phyloP scores from a whole-genome alignment of 768 basidiomycete species.

The Pleurotus eryngii region DNA sequence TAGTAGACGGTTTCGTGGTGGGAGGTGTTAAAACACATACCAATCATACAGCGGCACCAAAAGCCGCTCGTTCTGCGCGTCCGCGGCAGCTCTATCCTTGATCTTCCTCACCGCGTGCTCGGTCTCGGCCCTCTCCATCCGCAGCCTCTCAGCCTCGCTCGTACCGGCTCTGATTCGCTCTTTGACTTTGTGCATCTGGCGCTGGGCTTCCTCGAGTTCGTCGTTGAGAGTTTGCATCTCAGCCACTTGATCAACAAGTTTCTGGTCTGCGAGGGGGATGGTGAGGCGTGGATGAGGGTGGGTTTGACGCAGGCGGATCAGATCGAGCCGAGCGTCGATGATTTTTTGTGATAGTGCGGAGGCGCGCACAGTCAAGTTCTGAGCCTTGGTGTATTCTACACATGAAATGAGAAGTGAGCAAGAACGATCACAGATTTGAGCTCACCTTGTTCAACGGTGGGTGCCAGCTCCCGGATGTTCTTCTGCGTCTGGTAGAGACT shows the following conservation, averaged over 20 bases:
- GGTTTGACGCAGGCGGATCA: slow-evolving; percentile 77
- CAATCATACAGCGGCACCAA: slow-evolving; percentile 67
- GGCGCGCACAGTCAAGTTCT: slow-evolving; percentile 49
- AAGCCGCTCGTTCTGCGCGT: slow-evolving; percentile 66
- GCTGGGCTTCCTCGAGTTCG: slow-evolving; percentile 51
- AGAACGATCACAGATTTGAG: not conserved
- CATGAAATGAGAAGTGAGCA: not conserved
- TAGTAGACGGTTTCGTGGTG: not conserved
- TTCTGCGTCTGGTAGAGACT: slow-evolving; percentile 57
- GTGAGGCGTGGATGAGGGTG: slow-evolving; percentile 82
- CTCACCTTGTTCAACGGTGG: slow-evolving; percentile 66
- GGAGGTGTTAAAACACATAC: slow-evolving; percentile 32
- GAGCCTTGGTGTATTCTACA: slow-evolving; percentile 60
- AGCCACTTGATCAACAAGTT: slow-evolving; percentile 70
- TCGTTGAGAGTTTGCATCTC: slow-evolving; percentile 79
- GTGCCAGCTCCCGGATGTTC: slow-evolving; percentile 61
- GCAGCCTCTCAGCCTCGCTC: slow-evolving; percentile 53
- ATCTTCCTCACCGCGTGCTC: slow-evolving; percentile 58
- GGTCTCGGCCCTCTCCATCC: slow-evolving; percentile 60
- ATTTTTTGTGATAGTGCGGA: slow-evolving; percentile 69
- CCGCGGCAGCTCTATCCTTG: slow-evolving; percentile 37
- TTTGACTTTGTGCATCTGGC: slow-evolving; percentile 49
- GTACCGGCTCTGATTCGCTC: slow-evolving; percentile 57
- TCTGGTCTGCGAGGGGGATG: slow-evolving; percentile 66
- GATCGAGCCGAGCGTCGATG: slow-evolving; percentile 74